A percentile compares a stretch with the other conserved stretches of the same genome.
These are phyloP conservation scores for Leishmania guyanensis DNA, from an alignment of 208 protist species.

Conservation along the genomic window DNA sequence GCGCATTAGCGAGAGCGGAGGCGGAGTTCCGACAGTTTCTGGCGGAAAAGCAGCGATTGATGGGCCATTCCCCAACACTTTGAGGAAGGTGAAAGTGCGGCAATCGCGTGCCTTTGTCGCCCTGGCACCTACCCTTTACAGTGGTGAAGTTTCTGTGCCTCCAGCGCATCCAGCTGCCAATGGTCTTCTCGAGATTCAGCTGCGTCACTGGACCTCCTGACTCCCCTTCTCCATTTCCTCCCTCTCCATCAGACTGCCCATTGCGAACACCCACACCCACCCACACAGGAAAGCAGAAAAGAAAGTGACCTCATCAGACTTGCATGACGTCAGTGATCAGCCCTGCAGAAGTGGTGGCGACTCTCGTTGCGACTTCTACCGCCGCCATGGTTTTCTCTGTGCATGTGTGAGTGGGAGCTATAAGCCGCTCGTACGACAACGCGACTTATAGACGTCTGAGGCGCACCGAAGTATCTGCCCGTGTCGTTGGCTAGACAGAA, in stretches of 20 bases:
- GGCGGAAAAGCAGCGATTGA: conserved; percentile 37
- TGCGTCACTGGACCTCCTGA: neutral
- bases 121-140: neutral
- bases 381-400: no score
- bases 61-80: neutral
- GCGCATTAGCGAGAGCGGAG: conserved; percentile 44
- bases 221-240: neutral
- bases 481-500: neutral
- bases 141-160: neutral
- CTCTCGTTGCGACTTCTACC: neutral
- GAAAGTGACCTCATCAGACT: neutral
- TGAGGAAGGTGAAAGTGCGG: neutral
- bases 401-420: no score
- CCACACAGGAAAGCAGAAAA: neutral
- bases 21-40: conserved; percentile 46
- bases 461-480: neutral
- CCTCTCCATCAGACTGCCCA: neutral
- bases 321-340: neutral
- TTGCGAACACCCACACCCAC: neutral
- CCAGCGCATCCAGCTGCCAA: neutral
- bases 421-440: neutral
- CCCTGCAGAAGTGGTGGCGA: neutral
- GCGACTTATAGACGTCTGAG: neutral
- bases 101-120: neutral
- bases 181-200: neutral